Evolutionary conservation across 2,329 filamentous ascomycete genomes (phyloP).

Genomic region (Aspergillus proliferans): DNA sequence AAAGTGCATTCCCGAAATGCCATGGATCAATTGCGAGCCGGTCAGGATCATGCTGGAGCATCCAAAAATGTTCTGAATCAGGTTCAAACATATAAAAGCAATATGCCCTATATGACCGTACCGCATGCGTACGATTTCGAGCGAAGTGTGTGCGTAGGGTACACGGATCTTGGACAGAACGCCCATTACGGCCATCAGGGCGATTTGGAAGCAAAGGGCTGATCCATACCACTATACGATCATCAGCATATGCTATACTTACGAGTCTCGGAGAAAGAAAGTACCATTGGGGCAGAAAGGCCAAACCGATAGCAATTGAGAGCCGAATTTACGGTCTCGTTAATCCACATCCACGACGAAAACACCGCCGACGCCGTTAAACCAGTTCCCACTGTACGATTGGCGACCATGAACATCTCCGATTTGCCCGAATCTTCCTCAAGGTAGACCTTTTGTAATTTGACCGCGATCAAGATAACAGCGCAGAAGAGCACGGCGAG

Average conservation of each 20-base stretch:
- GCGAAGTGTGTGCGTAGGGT: slow-evolving; percentile 46
- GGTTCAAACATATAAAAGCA: slow-evolving; percentile 37
- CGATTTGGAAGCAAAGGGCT: slow-evolving; percentile 44
- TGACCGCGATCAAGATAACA: slow-evolving; percentile 43
- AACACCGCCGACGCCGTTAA: slow-evolving; percentile 34
- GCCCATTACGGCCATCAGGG: slow-evolving; percentile 45
- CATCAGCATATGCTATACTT: background rate
- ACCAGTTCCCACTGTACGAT: slow-evolving; percentile 32
- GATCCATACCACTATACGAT: slow-evolving; percentile 30
- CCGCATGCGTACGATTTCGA: slow-evolving; percentile 46
- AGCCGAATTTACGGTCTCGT: slow-evolving; percentile 30
- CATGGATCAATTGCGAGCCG: slow-evolving; percentile 41
- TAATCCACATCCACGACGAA: slow-evolving; percentile 37
- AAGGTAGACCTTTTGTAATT: slow-evolving; percentile 35
- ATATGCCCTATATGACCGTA: slow-evolving; percentile 41
- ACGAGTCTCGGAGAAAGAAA: background rate
- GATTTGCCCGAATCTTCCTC: slow-evolving; percentile 34
- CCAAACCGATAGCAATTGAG: slow-evolving; percentile 31
- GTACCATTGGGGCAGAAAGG: slow-evolving; percentile 29
- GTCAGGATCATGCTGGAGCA: slow-evolving; percentile 43
- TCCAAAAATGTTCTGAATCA: slow-evolving; percentile 41
- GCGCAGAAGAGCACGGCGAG: slow-evolving; percentile 44
- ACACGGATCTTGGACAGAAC: slow-evolving; percentile 46
- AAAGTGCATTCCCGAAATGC: slow-evolving; percentile 45
- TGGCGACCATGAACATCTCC: slow-evolving; percentile 37